Conservation (phyloP, 345 rosid genomes). For the Arabidopsis thaliana region TAIR10.1 NC_003070.9:29311001-29311500, state of each 20-base stretch:
- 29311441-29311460: neutral
- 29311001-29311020: neutral
- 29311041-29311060: neutral
- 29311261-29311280: neutral
- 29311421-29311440: neutral
- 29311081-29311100: slow-evolving; percentile 9
- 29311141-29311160: neutral
- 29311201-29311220: neutral
- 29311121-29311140: neutral
- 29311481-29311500: neutral
- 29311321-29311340: neutral
- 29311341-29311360: neutral
- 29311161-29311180: slow-evolving; percentile 13
- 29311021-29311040: neutral
- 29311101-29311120: neutral
- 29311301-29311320: neutral
- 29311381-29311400: neutral
- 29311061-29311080: neutral
- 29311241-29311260: neutral
- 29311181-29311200: neutral
- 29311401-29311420: neutral
- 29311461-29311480: neutral
- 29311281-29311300: neutral
- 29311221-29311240: neutral
- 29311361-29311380: neutral